Conservation (phyloP, 2,329 filamentous ascomycete species). For the Drechmeria coniospora region DNA sequence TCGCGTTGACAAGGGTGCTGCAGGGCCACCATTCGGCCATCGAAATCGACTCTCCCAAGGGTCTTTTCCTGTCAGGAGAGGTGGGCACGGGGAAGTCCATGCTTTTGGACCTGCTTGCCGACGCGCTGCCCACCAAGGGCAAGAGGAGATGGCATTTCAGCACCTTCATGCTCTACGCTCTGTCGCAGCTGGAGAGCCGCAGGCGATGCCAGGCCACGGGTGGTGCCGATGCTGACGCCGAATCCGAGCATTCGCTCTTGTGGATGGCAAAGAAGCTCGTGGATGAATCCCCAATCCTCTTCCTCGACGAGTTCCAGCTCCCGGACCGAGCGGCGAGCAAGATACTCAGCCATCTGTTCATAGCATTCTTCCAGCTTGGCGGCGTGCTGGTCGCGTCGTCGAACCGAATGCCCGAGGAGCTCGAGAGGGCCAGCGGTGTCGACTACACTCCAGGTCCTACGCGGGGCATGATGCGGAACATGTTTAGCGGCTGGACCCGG, state of each 20-base stretch:
- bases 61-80: slow-evolving; percentile 64
- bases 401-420: slow-evolving; percentile 70
- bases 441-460: slow-evolving; percentile 45
- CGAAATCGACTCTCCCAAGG: slow-evolving; percentile 54
- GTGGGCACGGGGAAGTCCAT: slow-evolving; percentile 76
- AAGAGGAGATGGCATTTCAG: slow-evolving; percentile 74
- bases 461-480: slow-evolving; percentile 33
- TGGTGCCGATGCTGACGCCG: slow-evolving; percentile 4
- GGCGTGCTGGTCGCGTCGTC: slow-evolving; percentile 68
- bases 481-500: slow-evolving; percentile 24
- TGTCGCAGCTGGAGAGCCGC: slow-evolving; percentile 55
- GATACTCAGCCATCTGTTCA: slow-evolving; percentile 64
- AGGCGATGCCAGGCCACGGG: slow-evolving; percentile 25
- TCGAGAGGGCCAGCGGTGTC: slow-evolving; percentile 59
- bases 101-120: slow-evolving; percentile 70
- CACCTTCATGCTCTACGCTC: slow-evolving; percentile 68
- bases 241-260: slow-evolving; percentile 48
- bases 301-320: slow-evolving; percentile 72
- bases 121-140: slow-evolving; percentile 55
- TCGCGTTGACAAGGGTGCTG: slow-evolving; percentile 53
- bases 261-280: slow-evolving; percentile 64
- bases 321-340: slow-evolving; percentile 66
- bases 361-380: slow-evolving; percentile 66
- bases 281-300: slow-evolving; percentile 59
- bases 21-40: slow-evolving; percentile 58